Evolutionary conservation across 768 basidiomycete genomes (phyloP), one percentile per base, ranked within the genome.

Genomic region (Psilocybe sp.): DNA sequence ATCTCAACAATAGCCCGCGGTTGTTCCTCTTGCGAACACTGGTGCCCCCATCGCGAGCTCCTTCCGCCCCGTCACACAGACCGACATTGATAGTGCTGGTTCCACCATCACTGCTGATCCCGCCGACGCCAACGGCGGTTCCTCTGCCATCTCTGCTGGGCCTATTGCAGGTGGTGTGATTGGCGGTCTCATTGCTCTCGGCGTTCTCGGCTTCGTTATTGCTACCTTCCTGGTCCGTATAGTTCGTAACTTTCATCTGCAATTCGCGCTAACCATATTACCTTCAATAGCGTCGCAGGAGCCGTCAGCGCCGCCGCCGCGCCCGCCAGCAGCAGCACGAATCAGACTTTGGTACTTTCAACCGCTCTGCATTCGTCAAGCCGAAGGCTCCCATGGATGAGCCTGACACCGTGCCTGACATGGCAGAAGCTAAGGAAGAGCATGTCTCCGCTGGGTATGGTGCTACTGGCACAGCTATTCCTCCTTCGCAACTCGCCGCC

Each of bases 121-220:
- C 9, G 55, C 52, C 38, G 47, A 33, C 36, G 41, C 51, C 16
- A 42, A 54, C 14, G 49, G 49, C 40, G 51, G 61, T 11, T 49
- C 52, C 9, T 55, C 60, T 16, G 64, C 60, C 8, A 39, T 73
- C 40, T 66, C 66, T 40, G 67, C 73, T 13, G 77, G 76, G n/a
- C 60, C 73, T 19, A 63, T 79, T 41, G 69, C 74, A 10, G 77
- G 74, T 18, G 73, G 68, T 40, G 64, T 79, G 31, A 63, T 63
- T 1, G 76, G 67, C 18, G 50, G 68, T 31, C 66, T 70, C 4
- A 48, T 66, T n/a, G 58, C 72, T 47, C 57, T 69, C 44, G 68
- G 69, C 34, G 38, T 75, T 48, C 47, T 72, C 43, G 69, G 68
- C 18, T 67, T 75, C 44, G 49, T 76, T 50, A 39, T 71, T 50